These are phyloP conservation scores for Serendipita vermifera DNA, from an alignment of 768 basidiomycete genomes.

Conservation along the genomic window DNA sequence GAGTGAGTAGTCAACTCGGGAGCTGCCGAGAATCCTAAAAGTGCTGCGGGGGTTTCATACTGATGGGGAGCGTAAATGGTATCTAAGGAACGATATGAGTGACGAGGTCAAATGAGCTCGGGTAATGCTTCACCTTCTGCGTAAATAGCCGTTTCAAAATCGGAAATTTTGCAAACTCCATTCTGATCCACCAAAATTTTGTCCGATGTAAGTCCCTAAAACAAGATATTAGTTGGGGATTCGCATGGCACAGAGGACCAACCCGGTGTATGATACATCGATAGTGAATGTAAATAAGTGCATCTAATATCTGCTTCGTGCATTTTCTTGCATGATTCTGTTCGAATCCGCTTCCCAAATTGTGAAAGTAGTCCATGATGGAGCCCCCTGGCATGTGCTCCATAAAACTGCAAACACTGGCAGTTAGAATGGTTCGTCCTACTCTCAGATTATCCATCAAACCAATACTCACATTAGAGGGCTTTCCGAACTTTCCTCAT, in stretches of 20 bases:
- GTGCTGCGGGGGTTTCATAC: too few species aligned
- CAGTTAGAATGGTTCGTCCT: too few species aligned
- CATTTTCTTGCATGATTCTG: constrained; percentile 33
- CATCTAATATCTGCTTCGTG: constrained; percentile 34
- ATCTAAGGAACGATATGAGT: too few species aligned
- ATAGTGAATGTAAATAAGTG: constrained; percentile 32
- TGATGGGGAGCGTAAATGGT: too few species aligned
- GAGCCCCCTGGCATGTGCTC: constrained; percentile 40
- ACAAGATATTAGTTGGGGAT: neutral
- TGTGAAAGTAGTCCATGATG: constrained; percentile 31
- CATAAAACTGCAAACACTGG: constrained; percentile 29
- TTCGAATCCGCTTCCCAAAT: constrained; percentile 30
- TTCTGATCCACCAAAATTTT: constrained; percentile 35
- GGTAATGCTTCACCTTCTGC: too few species aligned
- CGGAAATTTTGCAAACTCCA: constrained; percentile 36
- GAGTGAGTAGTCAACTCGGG: too few species aligned
- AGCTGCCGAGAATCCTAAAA: constrained; percentile 41
- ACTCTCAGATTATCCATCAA: neutral
- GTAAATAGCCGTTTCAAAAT: constrained; percentile 39
- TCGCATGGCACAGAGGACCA: constrained; percentile 10
- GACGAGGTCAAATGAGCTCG: too few species aligned
- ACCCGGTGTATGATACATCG: constrained; percentile 32
- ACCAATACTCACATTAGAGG: constrained; percentile 26
- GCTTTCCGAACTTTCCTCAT: constrained; percentile 24
- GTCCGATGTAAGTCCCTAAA: constrained; percentile 34